Conservation (phyloP, 1,139 yeast genomes). For the Yamadazyma buinensis region DNA sequence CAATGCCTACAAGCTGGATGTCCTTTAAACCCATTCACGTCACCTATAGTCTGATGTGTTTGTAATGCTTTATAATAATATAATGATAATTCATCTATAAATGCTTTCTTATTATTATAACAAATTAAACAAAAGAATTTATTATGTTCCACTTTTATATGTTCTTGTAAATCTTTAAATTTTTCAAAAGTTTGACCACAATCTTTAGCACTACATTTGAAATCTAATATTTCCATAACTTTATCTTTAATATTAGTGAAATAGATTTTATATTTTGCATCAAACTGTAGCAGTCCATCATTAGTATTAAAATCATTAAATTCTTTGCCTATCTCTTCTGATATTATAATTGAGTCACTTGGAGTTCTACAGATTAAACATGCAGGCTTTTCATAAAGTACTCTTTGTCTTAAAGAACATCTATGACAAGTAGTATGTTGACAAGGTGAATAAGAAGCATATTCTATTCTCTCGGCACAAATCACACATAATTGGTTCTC, state of each 20-base stretch:
- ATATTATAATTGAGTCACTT: conserved; percentile 54
- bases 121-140: conserved; percentile 72
- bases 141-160: conserved; percentile 60
- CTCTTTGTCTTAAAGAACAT: conserved; percentile 82
- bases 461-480: conserved; percentile 69
- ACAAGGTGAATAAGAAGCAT: conserved; percentile 76
- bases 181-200: conserved; percentile 42
- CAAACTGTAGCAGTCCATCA: conserved; percentile 28
- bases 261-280: conserved; percentile 46
- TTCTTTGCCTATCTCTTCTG: conserved; percentile 36
- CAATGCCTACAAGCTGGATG: conserved; percentile 92
- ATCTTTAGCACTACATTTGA: conserved; percentile 56
- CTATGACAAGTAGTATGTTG: conserved; percentile 79
- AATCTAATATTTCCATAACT: conserved; percentile 51
- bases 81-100: conserved; percentile 64
- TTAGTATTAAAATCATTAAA: conserved; percentile 33
- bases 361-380: conserved; percentile 86
- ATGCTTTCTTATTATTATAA: conserved; percentile 68
- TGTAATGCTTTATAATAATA: conserved; percentile 62
- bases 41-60: conserved; percentile 69
- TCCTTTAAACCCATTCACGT: conserved; percentile 71
- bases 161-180: conserved; percentile 62
- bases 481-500: conserved; percentile 60
- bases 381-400: conserved; percentile 64
- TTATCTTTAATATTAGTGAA: conserved; percentile 49